These are phyloP conservation scores for Choricystis sp. DNA, from an alignment of 139 green algal species.

Conservation along the genomic window DNA sequence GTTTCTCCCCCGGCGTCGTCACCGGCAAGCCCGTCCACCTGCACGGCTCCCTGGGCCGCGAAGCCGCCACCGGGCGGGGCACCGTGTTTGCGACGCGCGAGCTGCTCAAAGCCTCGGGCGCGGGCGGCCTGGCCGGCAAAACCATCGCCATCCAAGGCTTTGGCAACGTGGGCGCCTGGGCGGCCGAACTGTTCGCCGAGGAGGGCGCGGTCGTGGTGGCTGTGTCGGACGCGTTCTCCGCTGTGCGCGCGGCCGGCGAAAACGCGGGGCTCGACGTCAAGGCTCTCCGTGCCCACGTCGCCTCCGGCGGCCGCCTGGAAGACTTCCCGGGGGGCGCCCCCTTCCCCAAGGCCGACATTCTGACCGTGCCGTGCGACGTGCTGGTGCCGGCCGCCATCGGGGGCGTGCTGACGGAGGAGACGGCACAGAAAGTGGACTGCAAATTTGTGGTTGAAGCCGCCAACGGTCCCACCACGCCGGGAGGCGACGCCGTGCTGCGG, in stretches of 20 bases:
- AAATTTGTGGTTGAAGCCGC: conserved; percentile 71
- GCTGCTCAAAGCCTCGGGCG: conserved; percentile 35
- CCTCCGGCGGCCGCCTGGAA: conserved; percentile 10
- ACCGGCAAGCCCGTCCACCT: conserved; percentile 78
- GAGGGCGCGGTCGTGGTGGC: conserved; percentile 57
- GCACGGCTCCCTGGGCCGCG: conserved; percentile 65
- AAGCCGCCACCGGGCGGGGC: conserved; percentile 67
- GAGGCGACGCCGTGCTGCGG: conserved; percentile 32
- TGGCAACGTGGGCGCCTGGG: conserved; percentile 66
- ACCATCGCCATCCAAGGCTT: conserved; percentile 50
- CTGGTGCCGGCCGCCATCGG: conserved; percentile 78
- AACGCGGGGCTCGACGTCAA: conserved; percentile 50
- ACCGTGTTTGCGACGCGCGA: conserved; percentile 58
- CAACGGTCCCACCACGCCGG: conserved; percentile 65
- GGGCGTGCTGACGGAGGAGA: conserved; percentile 41
- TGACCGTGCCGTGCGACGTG: conserved; percentile 66
- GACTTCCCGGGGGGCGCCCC: conserved; percentile 13
- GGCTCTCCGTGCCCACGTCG: conserved; percentile 39
- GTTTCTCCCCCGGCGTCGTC: conserved; percentile 66
- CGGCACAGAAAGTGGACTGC: conserved; percentile 23
- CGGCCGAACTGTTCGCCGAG: conserved; percentile 48
- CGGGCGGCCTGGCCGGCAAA: neutral
- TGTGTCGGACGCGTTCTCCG: conserved; percentile 56
- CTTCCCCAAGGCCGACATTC: conserved; percentile 31
- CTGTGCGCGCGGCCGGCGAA: conserved; percentile 10